These are phyloP conservation scores for Verticillium nonalfalfae DNA, from an alignment of 2,329 filamentous ascomycete genomes.

Conservation along the genomic window DNA sequence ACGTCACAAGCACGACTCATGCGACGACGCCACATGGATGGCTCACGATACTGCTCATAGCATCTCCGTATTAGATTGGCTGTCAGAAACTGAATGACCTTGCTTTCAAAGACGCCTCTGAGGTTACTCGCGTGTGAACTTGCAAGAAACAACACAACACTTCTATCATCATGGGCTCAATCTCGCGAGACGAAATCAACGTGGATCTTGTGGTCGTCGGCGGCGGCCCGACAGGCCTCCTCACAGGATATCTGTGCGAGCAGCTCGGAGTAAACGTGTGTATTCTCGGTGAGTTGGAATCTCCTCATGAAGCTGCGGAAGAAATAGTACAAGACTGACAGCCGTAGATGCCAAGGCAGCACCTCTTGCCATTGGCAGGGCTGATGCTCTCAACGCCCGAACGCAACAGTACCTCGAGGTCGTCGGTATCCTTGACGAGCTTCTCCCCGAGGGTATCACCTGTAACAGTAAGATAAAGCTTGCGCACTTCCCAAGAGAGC, in stretches of 20 bases:
- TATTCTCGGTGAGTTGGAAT: slow-evolving; percentile 23
- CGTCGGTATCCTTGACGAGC: slow-evolving; percentile 32
- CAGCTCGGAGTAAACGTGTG: slow-evolving; percentile 32
- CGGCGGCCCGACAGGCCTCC: slow-evolving; percentile 38
- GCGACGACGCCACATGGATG: background rate
- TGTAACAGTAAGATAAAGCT: slow-evolving; percentile 35
- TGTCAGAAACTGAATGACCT: background rate
- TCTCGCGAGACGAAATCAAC: slow-evolving; percentile 7
- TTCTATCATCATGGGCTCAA: slow-evolving; percentile 5
- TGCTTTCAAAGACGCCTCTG: background rate
- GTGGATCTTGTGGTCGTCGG: slow-evolving; percentile 30
- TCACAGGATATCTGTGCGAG: slow-evolving; percentile 35
- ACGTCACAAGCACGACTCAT: background rate
- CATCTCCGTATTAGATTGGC: background rate
- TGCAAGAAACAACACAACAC: background rate
- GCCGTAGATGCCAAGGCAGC: slow-evolving; percentile 28
- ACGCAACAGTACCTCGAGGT: slow-evolving; percentile 42
- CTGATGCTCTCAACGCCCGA: slow-evolving; percentile 41
- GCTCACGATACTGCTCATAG: background rate
- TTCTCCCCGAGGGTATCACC: slow-evolving; percentile 34
- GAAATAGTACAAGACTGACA: too few species aligned
- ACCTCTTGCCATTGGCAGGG: slow-evolving; percentile 33
- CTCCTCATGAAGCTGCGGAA: background rate
- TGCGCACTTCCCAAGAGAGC: background rate
- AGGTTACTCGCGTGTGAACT: background rate